These are phyloP conservation scores for Cephaloascus fragrans DNA, from an alignment of 805 yeast genomes.

Conservation along the genomic window DNA sequence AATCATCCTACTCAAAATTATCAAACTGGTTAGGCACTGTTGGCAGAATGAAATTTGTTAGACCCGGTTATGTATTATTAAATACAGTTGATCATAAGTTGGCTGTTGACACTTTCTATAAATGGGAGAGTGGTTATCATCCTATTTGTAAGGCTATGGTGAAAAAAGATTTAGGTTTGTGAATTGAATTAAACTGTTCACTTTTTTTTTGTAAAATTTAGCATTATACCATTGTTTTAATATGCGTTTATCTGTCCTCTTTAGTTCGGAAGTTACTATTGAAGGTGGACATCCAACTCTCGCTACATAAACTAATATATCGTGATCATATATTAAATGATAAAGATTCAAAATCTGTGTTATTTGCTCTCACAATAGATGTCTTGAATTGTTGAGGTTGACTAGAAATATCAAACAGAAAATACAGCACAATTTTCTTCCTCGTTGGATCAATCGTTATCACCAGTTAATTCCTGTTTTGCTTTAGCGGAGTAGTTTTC, in stretches of 20 bases:
- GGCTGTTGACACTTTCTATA: conserved; percentile 58
- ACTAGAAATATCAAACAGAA: too few species aligned
- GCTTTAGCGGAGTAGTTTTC: conserved; percentile 9
- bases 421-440: background rate
- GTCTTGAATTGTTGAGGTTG: too few species aligned
- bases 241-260: too few species aligned
- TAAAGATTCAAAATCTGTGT: too few species aligned
- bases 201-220: background rate
- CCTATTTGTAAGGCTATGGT: conserved; percentile 81
- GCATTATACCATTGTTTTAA: too few species aligned
- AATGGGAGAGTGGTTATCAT: conserved; percentile 56
- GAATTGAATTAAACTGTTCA: conserved; percentile 5
- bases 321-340: too few species aligned
- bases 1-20: conserved; percentile 36
- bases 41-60: conserved; percentile 90
- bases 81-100: conserved; percentile 52
- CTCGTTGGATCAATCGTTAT: too few species aligned
- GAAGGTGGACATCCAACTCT: too few species aligned
- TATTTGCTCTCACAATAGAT: too few species aligned
- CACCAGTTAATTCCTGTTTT: conserved; percentile 6
- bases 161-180: conserved; percentile 62
- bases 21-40: conserved; percentile 86
- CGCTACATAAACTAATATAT: too few species aligned
- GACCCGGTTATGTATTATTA: conserved; percentile 72
- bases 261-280: too few species aligned